phyloP scores from a whole-genome alignment of 352 stramenopile genomes.

The Blastocystis sp. region DNA sequence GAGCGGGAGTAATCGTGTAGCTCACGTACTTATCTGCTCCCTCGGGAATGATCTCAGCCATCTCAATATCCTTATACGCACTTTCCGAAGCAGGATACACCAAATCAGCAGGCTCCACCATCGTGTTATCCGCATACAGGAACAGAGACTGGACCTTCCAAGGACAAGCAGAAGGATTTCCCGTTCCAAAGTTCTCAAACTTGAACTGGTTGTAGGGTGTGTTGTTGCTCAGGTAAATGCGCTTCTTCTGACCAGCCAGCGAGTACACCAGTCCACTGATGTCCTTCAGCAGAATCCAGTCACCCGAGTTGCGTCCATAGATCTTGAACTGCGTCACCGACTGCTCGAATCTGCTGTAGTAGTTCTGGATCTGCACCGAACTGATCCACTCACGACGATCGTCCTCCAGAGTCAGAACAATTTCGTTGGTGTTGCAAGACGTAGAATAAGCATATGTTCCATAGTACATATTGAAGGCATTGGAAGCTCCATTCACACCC shows the following conservation, averaged over 20 bases:
- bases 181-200: not conserved
- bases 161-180: not conserved
- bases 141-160: not conserved
- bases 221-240: not conserved
- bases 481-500: not conserved
- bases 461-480: not conserved
- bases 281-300: not conserved
- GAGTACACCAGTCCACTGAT: not conserved
- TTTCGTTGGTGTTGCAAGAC: not conserved
- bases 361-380: no score
- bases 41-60: no score
- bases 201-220: not conserved
- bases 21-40: not conserved
- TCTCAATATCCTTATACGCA: not conserved
- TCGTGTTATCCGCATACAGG: not conserved
- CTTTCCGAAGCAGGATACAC: not conserved
- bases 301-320: not conserved
- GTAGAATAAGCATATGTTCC: not conserved
- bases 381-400: slow-evolving; percentile 20
- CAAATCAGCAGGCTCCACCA: not conserved
- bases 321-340: not conserved
- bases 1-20: not conserved
- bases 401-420: not conserved
- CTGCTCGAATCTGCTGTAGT: not conserved
- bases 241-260: not conserved